Percentiles rank a stretch among this genome's conserved stretches.
Evolutionary conservation across 2,329 filamentous ascomycete species (phyloP).

Genomic region (Fusarium illudens): DNA sequence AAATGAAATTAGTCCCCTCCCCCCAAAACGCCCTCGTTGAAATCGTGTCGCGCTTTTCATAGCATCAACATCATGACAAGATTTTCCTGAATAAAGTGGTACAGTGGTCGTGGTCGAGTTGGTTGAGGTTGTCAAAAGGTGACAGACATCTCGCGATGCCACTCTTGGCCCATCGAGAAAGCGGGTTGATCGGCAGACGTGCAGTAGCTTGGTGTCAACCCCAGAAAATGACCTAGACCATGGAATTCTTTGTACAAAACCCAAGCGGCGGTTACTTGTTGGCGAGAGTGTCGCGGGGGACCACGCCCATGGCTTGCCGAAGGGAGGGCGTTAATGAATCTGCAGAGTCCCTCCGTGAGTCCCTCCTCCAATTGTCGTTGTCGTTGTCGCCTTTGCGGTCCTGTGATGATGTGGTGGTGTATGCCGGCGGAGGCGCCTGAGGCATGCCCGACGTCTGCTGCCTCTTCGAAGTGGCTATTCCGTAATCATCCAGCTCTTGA

Average conservation of each 20-base stretch:
- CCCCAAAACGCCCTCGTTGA: conserved; percentile 17
- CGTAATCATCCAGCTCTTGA: conserved; percentile 43
- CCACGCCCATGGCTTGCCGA: conserved; percentile 35
- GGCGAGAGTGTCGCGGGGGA: conserved; percentile 30
- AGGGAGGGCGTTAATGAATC: conserved; percentile 39
- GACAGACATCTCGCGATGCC: not conserved
- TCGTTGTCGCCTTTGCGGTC: conserved; percentile 10
- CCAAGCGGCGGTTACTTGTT: conserved; percentile 18
- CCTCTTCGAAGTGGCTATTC: conserved; percentile 13
- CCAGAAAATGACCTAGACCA: not conserved
- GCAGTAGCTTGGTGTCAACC: conserved; percentile 15
- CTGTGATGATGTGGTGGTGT: conserved; percentile 15
- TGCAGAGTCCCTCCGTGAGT: conserved; percentile 20
- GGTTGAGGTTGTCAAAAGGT: not conserved
- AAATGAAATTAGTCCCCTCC: not conserved
- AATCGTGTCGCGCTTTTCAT: not conserved
- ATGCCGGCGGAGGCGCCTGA: conserved; percentile 26
- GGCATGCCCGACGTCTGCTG: conserved; percentile 23
- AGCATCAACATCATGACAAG: not conserved
- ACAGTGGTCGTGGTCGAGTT: not conserved
- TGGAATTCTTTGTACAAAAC: not conserved
- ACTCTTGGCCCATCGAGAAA: no score
- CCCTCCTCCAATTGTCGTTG: conserved; percentile 2
- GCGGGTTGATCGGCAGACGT: conserved; percentile 17
- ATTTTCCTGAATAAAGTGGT: not conserved